Percentiles rank a stretch among this genome's conserved stretches.
Evolutionary conservation across 192 early-diverging fungal species (phyloP).

Genomic region (Coemansia sp.): DNA sequence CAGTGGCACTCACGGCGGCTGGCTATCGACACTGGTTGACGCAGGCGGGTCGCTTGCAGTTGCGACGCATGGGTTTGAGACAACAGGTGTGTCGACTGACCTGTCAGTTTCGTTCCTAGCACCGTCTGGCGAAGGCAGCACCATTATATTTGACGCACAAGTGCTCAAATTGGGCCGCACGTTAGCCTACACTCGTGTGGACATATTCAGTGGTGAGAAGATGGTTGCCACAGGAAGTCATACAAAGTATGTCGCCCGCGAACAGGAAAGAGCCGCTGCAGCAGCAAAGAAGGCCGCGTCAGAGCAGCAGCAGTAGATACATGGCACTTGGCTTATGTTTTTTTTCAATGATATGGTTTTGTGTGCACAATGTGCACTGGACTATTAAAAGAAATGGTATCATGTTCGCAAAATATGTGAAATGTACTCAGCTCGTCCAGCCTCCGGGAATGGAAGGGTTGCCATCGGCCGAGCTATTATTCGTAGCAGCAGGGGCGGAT

Average conservation of each 20-base stretch:
- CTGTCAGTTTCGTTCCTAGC: slow-evolving; percentile 53
- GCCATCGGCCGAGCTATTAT: background rate
- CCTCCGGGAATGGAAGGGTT: slow-evolving; percentile 23
- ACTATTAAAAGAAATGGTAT: slow-evolving; percentile 1
- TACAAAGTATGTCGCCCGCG: slow-evolving; percentile 51
- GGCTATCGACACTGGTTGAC: slow-evolving; percentile 54
- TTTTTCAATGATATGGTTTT: background rate
- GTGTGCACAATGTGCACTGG: background rate
- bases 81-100: slow-evolving; percentile 53
- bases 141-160: slow-evolving; percentile 38
- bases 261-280: slow-evolving; percentile 9
- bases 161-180: slow-evolving; percentile 52
- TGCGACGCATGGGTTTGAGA: slow-evolving; percentile 39
- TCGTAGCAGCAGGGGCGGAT: slow-evolving; percentile 1
- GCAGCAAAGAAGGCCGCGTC: slow-evolving; percentile 2
- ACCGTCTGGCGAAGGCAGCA: slow-evolving; percentile 43
- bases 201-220: slow-evolving; percentile 42
- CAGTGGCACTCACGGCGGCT: slow-evolving; percentile 56
- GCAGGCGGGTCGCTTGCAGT: slow-evolving; percentile 53
- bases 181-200: slow-evolving; percentile 52
- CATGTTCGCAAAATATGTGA: background rate
- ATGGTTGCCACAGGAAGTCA: slow-evolving; percentile 54
- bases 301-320: background rate
- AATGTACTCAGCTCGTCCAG: slow-evolving; percentile 12
- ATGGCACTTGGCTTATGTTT: background rate